Percentiles rank a stretch among this genome's conserved stretches.
phyloP scores from a whole-genome alignment of 805 yeast species.

The Kodamaea laetipori region DNA sequence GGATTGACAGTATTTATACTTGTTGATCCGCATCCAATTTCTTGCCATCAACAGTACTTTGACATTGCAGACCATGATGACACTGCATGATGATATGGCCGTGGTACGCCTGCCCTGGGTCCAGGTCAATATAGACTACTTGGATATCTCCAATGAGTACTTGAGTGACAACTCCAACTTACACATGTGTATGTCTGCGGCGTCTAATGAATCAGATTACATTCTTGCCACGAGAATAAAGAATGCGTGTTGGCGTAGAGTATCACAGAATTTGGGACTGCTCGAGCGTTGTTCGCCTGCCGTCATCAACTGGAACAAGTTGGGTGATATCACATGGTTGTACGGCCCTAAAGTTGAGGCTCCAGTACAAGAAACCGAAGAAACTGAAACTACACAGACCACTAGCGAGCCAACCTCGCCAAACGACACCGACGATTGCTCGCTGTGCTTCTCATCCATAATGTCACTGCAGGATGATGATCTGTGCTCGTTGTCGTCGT shows the following conservation, averaged over 20 bases:
- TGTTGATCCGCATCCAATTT: slow-evolving; percentile 3
- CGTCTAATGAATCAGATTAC: background rate
- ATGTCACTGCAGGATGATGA: slow-evolving; percentile 14
- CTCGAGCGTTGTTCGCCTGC: slow-evolving; percentile 42
- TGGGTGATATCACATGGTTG: slow-evolving; percentile 55
- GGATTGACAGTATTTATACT: slow-evolving; percentile 2
- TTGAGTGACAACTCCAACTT: slow-evolving; percentile 22
- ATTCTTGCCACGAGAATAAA: slow-evolving; percentile 24
- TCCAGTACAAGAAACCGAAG: background rate
- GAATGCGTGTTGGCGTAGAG: slow-evolving; percentile 45
- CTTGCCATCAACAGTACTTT: background rate
- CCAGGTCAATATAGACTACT: slow-evolving; percentile 36
- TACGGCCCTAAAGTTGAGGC: slow-evolving; percentile 47
- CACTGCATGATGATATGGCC: no score
- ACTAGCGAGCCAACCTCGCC: no score
- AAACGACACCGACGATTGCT: background rate
- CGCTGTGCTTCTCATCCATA: slow-evolving; percentile 4
- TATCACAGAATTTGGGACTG: slow-evolving; percentile 31
- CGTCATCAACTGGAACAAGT: slow-evolving; percentile 55
- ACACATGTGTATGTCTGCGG: slow-evolving; percentile 16
- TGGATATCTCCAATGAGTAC: slow-evolving; percentile 16
- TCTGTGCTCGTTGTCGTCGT: slow-evolving; percentile 15
- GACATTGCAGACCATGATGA: no score
- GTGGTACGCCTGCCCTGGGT: slow-evolving; percentile 11
- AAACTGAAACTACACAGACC: no score